Evolutionary conservation across 148 eudicot species (phyloP).

Genomic region (Euryodendron excelsum): DNA sequence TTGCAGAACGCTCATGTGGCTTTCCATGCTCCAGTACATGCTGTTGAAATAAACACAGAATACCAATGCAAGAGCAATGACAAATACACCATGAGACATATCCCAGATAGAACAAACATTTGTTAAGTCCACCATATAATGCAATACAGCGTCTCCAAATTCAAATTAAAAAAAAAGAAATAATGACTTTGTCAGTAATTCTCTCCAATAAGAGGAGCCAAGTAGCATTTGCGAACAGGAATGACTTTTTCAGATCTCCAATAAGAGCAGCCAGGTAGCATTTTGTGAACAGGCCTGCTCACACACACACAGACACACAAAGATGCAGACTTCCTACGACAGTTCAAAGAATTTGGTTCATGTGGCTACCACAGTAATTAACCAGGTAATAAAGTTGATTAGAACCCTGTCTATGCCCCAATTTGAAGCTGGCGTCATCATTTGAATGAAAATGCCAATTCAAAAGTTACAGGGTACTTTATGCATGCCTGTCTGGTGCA

Average conservation of each 20-base stretch:
- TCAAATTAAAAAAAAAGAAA: no score
- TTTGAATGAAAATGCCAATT: neutral
- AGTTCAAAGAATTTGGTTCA: no score
- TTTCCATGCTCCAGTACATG: conserved; percentile 96
- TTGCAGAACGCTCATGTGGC: conserved; percentile 78
- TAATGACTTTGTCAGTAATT: no score
- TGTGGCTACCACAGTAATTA: no score
- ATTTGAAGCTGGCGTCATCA: neutral
- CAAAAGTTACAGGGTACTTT: neutral
- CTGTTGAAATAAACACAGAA: conserved; percentile 33
- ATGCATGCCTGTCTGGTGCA: no score
- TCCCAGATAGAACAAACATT: neutral
- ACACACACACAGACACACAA: no score
- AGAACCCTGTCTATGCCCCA: neutral
- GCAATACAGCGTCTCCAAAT: neutral
- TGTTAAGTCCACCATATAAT: neutral
- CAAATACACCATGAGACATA: neutral
- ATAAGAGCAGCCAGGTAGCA: no score
- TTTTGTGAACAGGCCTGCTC: no score
- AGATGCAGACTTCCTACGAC: no score
- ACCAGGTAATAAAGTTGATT: neutral
- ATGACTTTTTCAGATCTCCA: no score
- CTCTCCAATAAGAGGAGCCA: neutral
- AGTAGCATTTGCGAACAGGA: no score
- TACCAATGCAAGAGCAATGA: neutral